Evolutionary conservation across 2,329 filamentous ascomycete genomes (phyloP).

Genomic region (Botryotinia globosa): DNA sequence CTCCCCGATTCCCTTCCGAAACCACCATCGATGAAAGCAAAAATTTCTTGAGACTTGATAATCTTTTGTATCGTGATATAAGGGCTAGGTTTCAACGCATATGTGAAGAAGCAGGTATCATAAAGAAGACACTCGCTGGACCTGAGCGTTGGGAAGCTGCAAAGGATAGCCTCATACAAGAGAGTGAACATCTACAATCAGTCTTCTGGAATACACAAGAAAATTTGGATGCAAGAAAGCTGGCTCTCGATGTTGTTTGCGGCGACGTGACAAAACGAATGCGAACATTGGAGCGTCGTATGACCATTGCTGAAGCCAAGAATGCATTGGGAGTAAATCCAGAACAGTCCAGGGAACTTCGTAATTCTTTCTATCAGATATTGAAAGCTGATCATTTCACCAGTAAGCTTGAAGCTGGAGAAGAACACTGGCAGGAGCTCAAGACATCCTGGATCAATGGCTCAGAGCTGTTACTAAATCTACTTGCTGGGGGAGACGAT

Average conservation of each 20-base stretch:
- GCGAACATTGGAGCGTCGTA: slow-evolving; percentile 60
- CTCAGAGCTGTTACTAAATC: slow-evolving; percentile 53
- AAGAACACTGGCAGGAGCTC: slow-evolving; percentile 68
- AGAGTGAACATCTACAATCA: slow-evolving; percentile 60
- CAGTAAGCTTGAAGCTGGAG: slow-evolving; percentile 69
- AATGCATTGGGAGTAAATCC: slow-evolving; percentile 67
- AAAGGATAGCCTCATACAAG: slow-evolving; percentile 64
- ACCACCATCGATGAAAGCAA: slow-evolving; percentile 80
- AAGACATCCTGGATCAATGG: slow-evolving; percentile 65
- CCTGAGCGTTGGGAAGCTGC: slow-evolving; percentile 70
- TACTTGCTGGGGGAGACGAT: slow-evolving; percentile 50
- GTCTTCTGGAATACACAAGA: slow-evolving; percentile 59
- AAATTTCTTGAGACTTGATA: slow-evolving; percentile 62
- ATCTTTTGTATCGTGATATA: slow-evolving; percentile 59
- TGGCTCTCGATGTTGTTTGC: slow-evolving; percentile 76
- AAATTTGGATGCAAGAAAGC: slow-evolving; percentile 58
- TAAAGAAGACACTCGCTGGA: slow-evolving; percentile 74
- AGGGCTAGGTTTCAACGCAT: slow-evolving; percentile 67
- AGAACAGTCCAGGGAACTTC: slow-evolving; percentile 62
- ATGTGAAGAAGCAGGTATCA: slow-evolving; percentile 63
- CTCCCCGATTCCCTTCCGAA: slow-evolving; percentile 76
- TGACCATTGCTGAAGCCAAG: slow-evolving; percentile 73
- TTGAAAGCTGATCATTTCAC: slow-evolving; percentile 65
- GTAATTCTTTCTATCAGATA: slow-evolving; percentile 63
- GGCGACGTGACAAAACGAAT: slow-evolving; percentile 80